Percentiles rank a stretch among this genome's conserved stretches.
Conservation (phyloP, 176 grass and related monocot species). For the Avena sativa region DNA sequence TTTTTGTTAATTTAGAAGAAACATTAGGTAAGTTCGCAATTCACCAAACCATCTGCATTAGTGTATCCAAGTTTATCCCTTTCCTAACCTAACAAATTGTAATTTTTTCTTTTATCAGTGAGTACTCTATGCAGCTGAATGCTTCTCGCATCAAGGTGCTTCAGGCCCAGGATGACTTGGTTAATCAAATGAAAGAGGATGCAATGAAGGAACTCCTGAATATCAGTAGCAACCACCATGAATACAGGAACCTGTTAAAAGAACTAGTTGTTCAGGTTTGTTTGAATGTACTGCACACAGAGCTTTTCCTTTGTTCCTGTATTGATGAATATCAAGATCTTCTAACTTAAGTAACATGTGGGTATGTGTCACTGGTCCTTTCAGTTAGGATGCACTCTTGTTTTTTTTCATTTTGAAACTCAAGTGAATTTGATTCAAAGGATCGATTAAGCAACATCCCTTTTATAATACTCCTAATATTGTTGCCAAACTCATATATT, state of each 20-base stretch:
- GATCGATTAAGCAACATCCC: not conserved
- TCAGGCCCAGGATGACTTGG: constrained; percentile 97
- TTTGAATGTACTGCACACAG: constrained; percentile 10
- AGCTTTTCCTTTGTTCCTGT: not conserved
- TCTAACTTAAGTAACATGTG: no score
- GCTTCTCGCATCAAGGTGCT: constrained; percentile 97
- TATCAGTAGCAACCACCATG: constrained; percentile 68
- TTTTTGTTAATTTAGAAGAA: constrained; percentile 13
- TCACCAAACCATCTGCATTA: constrained; percentile 3
- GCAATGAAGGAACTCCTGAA: constrained; percentile 72
- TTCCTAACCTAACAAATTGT: constrained; percentile 34
- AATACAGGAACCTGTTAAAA: constrained; percentile 77
- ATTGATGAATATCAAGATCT: no score
- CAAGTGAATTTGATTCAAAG: not conserved
- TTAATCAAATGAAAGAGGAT: constrained; percentile 90
- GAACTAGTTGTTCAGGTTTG: constrained; percentile 91
- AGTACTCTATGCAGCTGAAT: constrained; percentile 99
- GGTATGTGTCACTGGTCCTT: not conserved
- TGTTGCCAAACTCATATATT: constrained; percentile 23
- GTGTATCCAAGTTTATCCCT: constrained; percentile 7
- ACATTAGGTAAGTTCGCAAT: constrained; percentile 4
- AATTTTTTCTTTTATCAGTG: constrained; percentile 58
- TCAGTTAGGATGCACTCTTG: not conserved
- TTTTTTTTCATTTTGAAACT: not conserved
- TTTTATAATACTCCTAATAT: not conserved